phyloP scores from a whole-genome alignment of 2,329 filamentous ascomycete species.

The Penicillium olsonii region DNA sequence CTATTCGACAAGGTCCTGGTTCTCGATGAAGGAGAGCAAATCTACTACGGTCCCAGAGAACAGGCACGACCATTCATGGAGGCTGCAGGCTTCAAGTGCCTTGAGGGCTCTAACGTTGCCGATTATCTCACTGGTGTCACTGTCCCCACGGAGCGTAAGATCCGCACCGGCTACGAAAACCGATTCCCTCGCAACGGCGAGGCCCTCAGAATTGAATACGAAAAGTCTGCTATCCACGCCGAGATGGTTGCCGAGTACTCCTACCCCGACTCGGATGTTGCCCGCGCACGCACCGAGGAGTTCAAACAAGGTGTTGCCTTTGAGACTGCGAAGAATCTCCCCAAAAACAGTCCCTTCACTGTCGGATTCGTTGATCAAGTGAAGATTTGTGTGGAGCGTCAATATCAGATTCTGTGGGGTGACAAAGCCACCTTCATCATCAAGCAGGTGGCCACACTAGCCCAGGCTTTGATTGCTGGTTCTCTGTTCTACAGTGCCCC shows the following conservation, averaged over 20 bases:
- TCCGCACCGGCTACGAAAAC: slow-evolving; percentile 45
- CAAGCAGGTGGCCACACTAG: slow-evolving; percentile 60
- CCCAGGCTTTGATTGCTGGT: slow-evolving; percentile 63
- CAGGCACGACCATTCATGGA: slow-evolving; percentile 67
- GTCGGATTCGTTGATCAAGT: slow-evolving; percentile 59
- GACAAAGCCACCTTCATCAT: slow-evolving; percentile 66
- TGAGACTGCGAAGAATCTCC: slow-evolving; percentile 59
- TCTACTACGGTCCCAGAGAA: slow-evolving; percentile 63
- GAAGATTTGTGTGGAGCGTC: slow-evolving; percentile 57
- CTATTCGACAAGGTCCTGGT: slow-evolving; percentile 71
- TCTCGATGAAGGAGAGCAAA: slow-evolving; percentile 65
- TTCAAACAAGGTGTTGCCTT: slow-evolving; percentile 56
- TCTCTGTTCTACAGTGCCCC: slow-evolving; percentile 69
- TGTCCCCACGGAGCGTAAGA: slow-evolving; percentile 53
- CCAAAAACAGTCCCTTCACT: slow-evolving; percentile 58
- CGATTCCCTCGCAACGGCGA: slow-evolving; percentile 48
- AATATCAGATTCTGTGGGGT: slow-evolving; percentile 67
- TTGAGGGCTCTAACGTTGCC: slow-evolving; percentile 62
- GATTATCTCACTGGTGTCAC: slow-evolving; percentile 69
- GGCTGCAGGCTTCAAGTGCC: slow-evolving; percentile 62
- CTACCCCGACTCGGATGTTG: slow-evolving; percentile 55
- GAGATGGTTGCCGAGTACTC: slow-evolving; percentile 59
- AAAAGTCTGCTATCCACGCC: slow-evolving; percentile 53
- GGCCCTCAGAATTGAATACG: slow-evolving; percentile 52
- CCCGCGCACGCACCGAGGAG: slow-evolving; percentile 52